phyloP scores from a whole-genome alignment of 1,139 yeast species.

The Saccharomyces hybrid region DNA sequence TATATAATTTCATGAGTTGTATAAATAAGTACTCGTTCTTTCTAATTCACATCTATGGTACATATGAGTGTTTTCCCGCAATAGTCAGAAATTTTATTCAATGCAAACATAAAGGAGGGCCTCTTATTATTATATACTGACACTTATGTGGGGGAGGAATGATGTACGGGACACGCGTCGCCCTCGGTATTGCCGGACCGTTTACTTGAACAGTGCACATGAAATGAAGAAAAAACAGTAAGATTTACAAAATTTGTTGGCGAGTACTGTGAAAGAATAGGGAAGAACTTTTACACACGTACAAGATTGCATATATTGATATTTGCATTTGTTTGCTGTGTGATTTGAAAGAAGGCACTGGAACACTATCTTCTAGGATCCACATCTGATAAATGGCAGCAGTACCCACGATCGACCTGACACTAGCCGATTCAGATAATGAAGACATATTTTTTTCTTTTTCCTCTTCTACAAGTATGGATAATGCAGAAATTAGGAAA shows the following conservation, averaged over 20 bases:
- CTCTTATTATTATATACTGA: not conserved
- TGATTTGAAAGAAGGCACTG: not conserved
- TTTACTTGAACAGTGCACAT: not conserved
- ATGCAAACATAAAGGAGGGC: not conserved
- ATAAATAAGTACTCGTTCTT: not conserved
- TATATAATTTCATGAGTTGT: not conserved
- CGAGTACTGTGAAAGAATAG: not conserved
- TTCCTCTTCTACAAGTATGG: slow-evolving; percentile 1
- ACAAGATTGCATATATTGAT: no score
- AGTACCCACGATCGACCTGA: slow-evolving; percentile 18
- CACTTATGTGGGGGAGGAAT: not conserved
- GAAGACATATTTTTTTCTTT: slow-evolving; percentile 3
- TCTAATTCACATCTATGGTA: not conserved
- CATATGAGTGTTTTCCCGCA: no score
- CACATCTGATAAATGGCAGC: slow-evolving; percentile 4
- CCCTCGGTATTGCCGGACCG: not conserved
- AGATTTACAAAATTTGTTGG: not conserved
- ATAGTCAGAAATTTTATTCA: no score
- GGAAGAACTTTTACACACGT: not conserved
- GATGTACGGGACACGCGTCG: not conserved
- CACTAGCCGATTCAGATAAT: slow-evolving; percentile 15
- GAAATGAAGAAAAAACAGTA: not conserved
- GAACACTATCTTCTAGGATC: not conserved
- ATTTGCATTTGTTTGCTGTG: not conserved
- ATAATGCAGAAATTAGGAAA: slow-evolving; percentile 1